A percentile compares a stretch with the other conserved stretches of the same genome.
phyloP scores from a whole-genome alignment of 257 asterid species.

The Solanum sejunctum region DNA sequence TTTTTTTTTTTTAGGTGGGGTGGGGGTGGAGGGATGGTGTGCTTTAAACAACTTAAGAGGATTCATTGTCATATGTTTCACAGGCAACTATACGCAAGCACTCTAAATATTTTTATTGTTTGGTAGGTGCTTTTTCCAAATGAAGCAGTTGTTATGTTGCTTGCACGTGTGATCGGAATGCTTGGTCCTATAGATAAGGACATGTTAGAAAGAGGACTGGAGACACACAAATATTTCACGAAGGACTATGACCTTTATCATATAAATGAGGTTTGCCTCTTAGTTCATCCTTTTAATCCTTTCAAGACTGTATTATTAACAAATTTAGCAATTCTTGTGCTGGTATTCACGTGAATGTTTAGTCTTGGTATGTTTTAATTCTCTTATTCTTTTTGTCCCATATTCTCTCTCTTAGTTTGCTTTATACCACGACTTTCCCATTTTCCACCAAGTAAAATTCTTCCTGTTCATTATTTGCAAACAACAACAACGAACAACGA shows the following conservation, averaged over 20 bases:
- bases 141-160: slow-evolving; percentile 55
- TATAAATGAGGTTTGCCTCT: slow-evolving; percentile 52
- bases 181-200: slow-evolving; percentile 64
- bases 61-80: background rate
- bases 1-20: background rate
- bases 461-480: background rate
- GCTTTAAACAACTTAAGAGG: background rate
- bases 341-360: background rate
- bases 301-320: background rate
- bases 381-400: background rate
- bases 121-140: slow-evolving; percentile 87
- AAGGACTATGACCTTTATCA: slow-evolving; percentile 59
- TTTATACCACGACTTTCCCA: background rate
- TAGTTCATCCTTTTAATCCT: background rate
- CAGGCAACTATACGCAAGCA: background rate
- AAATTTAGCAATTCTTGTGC: background rate
- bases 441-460: background rate
- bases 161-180: slow-evolving; percentile 60
- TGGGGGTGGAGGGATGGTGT: too few species aligned
- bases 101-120: background rate
- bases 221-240: slow-evolving; percentile 74
- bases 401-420: background rate
- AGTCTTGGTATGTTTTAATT: background rate
- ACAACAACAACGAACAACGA: too few species aligned
- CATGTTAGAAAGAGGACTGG: slow-evolving; percentile 62